phyloP scores from a whole-genome alignment of 352 stramenopile species.

The Globisporangium barbulae region DNA sequence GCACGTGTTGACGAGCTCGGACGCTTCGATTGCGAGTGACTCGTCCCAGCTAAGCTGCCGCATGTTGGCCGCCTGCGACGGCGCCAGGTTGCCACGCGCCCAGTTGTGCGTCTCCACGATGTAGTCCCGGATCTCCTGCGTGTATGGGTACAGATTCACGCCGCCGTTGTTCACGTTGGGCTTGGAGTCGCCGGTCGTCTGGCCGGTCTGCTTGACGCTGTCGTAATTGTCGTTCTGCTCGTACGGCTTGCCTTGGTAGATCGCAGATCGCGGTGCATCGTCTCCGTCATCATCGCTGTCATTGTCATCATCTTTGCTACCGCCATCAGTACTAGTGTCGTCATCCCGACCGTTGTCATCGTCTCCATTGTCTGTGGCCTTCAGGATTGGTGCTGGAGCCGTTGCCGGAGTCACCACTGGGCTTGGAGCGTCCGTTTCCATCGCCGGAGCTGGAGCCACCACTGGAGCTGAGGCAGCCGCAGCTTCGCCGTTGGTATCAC shows the following conservation, averaged over 20 bases:
- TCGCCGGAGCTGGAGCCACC: background rate
- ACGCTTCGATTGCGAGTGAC: conserved; percentile 33
- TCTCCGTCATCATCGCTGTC: conserved; percentile 12
- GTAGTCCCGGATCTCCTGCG: conserved; percentile 27
- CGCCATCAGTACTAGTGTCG: background rate
- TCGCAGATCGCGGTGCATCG: background rate
- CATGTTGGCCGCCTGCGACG: conserved; percentile 33
- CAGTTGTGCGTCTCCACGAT: conserved; percentile 36
- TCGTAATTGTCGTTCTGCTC: conserved; percentile 7
- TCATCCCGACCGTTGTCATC: background rate
- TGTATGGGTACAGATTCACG: conserved; percentile 33
- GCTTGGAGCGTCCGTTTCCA: conserved; percentile 3
- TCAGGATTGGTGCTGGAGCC: background rate
- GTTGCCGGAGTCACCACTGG: background rate
- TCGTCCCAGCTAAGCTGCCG: conserved; percentile 34
- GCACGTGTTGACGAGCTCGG: conserved; percentile 35
- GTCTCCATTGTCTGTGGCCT: background rate
- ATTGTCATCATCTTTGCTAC: background rate
- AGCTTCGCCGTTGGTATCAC: background rate
- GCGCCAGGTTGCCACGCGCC: conserved; percentile 25
- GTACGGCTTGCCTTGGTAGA: conserved; percentile 5
- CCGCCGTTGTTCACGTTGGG: conserved; percentile 29
- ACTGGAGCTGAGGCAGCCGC: background rate
- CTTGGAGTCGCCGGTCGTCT: conserved; percentile 11
- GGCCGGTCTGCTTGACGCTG: conserved; percentile 9